A percentile compares a stretch with the other conserved stretches of the same genome.
phyloP scores from a whole-genome alignment of 148 eudicot genomes.

The Rhododendron griersonianum region DNA sequence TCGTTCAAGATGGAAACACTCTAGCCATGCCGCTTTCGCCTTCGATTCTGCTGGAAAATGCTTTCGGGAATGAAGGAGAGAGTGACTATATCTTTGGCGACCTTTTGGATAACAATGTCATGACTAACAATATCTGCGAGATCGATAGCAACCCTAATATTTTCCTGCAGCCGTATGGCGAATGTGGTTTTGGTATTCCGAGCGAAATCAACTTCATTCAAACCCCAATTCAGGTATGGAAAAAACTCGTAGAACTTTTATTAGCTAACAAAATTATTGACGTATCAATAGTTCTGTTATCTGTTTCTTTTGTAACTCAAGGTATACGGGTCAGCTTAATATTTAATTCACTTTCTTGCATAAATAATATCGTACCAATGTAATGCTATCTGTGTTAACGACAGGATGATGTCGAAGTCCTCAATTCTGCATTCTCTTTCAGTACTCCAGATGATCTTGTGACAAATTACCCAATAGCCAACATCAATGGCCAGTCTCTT shows the following conservation, averaged over 20 bases:
- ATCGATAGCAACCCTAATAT: background rate
- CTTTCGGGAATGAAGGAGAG: background rate
- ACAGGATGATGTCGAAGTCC: background rate
- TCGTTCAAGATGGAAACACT: background rate
- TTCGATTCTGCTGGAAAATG: no score
- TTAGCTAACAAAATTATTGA: background rate
- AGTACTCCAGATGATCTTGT: background rate
- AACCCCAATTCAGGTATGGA: background rate
- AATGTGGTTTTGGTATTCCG: background rate
- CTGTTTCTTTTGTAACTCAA: no score
- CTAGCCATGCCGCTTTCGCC: no score
- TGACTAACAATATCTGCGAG: background rate
- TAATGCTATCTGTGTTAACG: background rate
- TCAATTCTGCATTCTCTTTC: background rate
- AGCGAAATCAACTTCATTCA: background rate
- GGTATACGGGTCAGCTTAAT: no score
- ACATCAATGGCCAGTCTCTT: background rate
- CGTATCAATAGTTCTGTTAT: background rate
- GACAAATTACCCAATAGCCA: background rate
- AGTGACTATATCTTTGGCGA: background rate
- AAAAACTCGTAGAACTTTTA: background rate
- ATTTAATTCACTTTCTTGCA: background rate
- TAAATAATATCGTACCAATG: background rate
- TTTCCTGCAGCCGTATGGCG: background rate
- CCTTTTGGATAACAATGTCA: background rate